Evolutionary conservation across 2,329 filamentous ascomycete species (phyloP).

Genomic region (Celoporthe dispersa): DNA sequence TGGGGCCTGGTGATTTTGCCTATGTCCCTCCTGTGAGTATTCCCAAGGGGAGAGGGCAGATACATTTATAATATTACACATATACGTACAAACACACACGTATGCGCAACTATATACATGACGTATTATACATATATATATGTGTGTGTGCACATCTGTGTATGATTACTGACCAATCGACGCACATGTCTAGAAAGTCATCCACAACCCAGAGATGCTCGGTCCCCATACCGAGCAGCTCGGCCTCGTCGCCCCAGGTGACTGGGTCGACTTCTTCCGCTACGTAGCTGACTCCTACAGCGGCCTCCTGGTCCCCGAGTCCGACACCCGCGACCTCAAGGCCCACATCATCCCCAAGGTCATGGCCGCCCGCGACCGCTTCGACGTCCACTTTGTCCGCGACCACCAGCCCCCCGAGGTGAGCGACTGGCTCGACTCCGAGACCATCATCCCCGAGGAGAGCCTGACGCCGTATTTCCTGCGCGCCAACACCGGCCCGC

Average conservation of each 20-base stretch:
- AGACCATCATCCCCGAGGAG: slow-evolving; percentile 45
- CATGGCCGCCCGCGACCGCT: slow-evolving; percentile 58
- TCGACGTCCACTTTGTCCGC: slow-evolving; percentile 58
- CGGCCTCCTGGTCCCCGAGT: slow-evolving; percentile 54
- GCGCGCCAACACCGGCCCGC: slow-evolving; percentile 52
- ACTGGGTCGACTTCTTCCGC: slow-evolving; percentile 66
- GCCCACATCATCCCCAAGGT: slow-evolving; percentile 57
- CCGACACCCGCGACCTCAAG: slow-evolving; percentile 55
- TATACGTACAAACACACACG: not conserved
- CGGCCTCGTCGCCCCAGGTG: slow-evolving; percentile 59
- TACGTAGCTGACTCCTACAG: slow-evolving; percentile 57
- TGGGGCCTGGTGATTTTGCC: slow-evolving; percentile 61
- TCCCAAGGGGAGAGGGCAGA: too few species aligned
- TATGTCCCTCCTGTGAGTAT: slow-evolving; percentile 57
- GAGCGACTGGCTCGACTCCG: slow-evolving; percentile 45
- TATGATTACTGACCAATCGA: not conserved
- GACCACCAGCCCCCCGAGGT: slow-evolving; percentile 52
- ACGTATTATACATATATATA: not conserved
- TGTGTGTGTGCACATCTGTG: not conserved
- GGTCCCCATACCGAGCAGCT: slow-evolving; percentile 59
- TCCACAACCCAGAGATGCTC: slow-evolving; percentile 60
- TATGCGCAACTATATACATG: not conserved
- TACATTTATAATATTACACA: too few species aligned
- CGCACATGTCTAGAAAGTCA: slow-evolving; percentile 55
- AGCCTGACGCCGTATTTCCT: slow-evolving; percentile 53